Evolutionary conservation across 2,329 filamentous ascomycete species (phyloP), one percentile per base, ranked within the genome.

Genomic region (Sarocladium brachiariae): DNA sequence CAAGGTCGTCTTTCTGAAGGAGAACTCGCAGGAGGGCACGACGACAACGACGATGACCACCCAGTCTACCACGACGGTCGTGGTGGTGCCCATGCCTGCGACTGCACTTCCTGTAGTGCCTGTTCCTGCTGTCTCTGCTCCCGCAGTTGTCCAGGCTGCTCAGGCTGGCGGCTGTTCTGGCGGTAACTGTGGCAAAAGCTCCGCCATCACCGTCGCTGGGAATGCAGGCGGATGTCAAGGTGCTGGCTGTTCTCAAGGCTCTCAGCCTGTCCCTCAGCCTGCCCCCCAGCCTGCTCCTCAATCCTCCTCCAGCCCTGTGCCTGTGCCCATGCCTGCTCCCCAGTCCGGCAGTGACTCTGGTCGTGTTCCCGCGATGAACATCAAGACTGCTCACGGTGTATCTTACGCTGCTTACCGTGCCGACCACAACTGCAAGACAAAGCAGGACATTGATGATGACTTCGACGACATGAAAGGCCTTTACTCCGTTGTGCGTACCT

Each of bases 401-500:
- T 70, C 73, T 2, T 77, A 77, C 56, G 71, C 74, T 1, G 74
- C 74, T 1, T 77, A 76, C 63, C 71, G 69, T 23, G 64, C 63
- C 11, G 73, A 78, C 53, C 72, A 77, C 25, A 67, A 67, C 51
- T 95, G 89, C 76, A 93, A 92, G 65, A 71, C 76, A 5, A 70
- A 75, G 50, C 67, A 71, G 1, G 71, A 88, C 57, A 75, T 95
- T 49, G 71, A 78, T 53, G 62, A 68, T 18, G 89, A 95, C 60
- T 79, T 93, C 57, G 68, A 70, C 14, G 68, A 67, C 49, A 71
- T 81, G 24, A 70, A 70, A 13, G 63, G 67, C 19, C 65, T 68
- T 13, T 90, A 86, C 66, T 73, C 74, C 16, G 66, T 83, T 31
- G 71, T 95, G 50, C 86, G 90, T 48, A 78, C 87, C 61, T 95